A percentile compares a stretch with the other conserved stretches of the same genome.
These are phyloP conservation scores for Amesomyces nigricolor DNA, from an alignment of 2,329 filamentous ascomycete species.

Conservation along the genomic window DNA sequence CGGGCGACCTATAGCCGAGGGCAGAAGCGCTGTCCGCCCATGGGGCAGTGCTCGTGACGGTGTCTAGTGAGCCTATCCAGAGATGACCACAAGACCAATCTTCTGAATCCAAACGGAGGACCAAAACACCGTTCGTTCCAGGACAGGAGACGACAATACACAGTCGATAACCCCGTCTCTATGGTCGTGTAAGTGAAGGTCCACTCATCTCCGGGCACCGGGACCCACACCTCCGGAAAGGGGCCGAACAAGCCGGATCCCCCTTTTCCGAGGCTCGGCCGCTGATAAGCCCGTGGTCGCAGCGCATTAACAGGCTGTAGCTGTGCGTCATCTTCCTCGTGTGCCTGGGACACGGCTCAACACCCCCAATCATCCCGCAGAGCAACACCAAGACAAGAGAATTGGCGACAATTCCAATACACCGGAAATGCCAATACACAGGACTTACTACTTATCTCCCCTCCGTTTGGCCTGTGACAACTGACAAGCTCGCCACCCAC, in stretches of 20 bases:
- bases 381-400: neutral
- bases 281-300: neutral
- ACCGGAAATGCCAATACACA: no score
- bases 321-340: neutral
- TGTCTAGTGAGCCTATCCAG: no score
- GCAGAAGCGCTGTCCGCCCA: no score
- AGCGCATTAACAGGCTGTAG: neutral
- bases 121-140: no score
- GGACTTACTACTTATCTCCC: no score
- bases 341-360: neutral
- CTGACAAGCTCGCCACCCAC: no score
- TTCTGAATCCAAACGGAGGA: no score
- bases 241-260: constrained; percentile 1
- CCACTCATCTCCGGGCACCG: neutral
- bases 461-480: no score
- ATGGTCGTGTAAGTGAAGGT: neutral
- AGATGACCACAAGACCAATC: no score
- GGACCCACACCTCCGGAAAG: neutral
- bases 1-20: no score
- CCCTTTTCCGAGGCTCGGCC: neutral
- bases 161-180: no score
- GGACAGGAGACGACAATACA: neutral
- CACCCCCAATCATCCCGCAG: neutral
- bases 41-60: no score
- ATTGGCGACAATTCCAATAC: neutral